These are phyloP conservation scores for Corynespora cassiicola DNA, from an alignment of 2,329 filamentous ascomycete genomes.

Conservation along the genomic window DNA sequence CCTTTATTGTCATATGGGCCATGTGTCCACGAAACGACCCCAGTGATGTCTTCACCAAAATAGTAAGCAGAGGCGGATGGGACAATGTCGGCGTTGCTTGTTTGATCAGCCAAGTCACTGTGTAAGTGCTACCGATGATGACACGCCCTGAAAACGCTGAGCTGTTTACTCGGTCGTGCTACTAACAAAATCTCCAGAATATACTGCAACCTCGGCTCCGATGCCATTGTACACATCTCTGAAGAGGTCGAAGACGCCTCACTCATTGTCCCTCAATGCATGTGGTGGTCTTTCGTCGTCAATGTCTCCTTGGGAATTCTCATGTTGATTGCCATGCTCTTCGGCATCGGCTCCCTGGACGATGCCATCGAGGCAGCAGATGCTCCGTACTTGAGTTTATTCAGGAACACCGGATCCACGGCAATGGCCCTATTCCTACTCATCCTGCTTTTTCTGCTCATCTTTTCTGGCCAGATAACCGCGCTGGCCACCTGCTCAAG, in stretches of 20 bases:
- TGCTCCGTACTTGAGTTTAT: constrained; percentile 16
- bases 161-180: constrained; percentile 54
- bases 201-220: constrained; percentile 10
- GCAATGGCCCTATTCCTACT: constrained; percentile 10
- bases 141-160: no score
- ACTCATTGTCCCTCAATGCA: constrained; percentile 23
- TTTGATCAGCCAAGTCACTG: constrained; percentile 21
- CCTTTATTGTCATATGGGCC: constrained; percentile 27
- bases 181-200: constrained; percentile 4
- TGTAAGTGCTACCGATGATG: constrained; percentile 11
- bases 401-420: constrained; percentile 13
- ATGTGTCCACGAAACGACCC: constrained; percentile 14
- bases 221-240: constrained; percentile 11
- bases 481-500: constrained; percentile 16
- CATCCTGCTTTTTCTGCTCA: constrained; percentile 15
- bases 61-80: constrained; percentile 23
- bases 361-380: constrained; percentile 10
- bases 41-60: constrained; percentile 12
- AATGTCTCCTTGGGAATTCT: constrained; percentile 22
- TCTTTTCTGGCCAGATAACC: constrained; percentile 17
- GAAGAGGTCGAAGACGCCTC: constrained; percentile 30
- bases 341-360: constrained; percentile 15
- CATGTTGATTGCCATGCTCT: constrained; percentile 20
- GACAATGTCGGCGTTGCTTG: constrained; percentile 19
- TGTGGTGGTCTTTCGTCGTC: constrained; percentile 19